phyloP scores from a whole-genome alignment of 208 protist species.

The Wallacemonas sp. region DNA sequence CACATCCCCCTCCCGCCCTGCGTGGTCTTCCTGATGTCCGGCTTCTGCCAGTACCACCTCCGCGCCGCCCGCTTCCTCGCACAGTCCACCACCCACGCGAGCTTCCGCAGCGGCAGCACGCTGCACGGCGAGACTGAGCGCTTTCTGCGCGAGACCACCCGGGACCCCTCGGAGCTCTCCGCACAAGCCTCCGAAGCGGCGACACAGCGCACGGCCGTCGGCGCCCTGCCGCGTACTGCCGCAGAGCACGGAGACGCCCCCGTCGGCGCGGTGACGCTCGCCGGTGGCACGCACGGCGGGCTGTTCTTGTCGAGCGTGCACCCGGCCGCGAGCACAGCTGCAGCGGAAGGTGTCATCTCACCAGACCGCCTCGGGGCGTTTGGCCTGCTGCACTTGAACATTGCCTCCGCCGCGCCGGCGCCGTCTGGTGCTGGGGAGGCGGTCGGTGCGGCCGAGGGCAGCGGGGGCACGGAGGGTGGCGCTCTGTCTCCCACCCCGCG shows the following conservation, averaged over 20 bases:
- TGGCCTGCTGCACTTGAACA: background rate
- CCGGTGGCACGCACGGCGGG: no score
- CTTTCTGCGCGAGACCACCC: constrained; percentile 62
- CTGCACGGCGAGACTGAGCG: constrained; percentile 67
- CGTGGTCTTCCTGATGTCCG: constrained; percentile 50
- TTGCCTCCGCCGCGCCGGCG: no score
- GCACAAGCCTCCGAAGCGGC: constrained; percentile 19
- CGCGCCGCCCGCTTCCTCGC: constrained; percentile 33
- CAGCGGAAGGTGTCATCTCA: background rate
- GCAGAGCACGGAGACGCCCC: constrained; percentile 4
- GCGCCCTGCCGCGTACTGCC: background rate
- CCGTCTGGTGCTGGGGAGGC: background rate
- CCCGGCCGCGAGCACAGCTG: no score
- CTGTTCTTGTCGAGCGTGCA: no score
- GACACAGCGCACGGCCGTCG: background rate
- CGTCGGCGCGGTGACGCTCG: no score
- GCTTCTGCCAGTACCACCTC: constrained; percentile 80
- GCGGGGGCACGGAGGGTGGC: background rate
- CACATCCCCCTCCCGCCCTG: constrained; percentile 55
- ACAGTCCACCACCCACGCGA: constrained; percentile 37
- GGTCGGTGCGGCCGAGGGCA: background rate
- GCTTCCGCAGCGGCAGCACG: constrained; percentile 31
- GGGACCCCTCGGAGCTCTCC: constrained; percentile 62
- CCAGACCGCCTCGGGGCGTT: background rate
- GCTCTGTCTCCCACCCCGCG: background rate